A percentile compares a stretch with the other conserved stretches of the same genome.
Conservation (phyloP, 2,329 filamentous ascomycete genomes). For the Penicillium sp. region DNA sequence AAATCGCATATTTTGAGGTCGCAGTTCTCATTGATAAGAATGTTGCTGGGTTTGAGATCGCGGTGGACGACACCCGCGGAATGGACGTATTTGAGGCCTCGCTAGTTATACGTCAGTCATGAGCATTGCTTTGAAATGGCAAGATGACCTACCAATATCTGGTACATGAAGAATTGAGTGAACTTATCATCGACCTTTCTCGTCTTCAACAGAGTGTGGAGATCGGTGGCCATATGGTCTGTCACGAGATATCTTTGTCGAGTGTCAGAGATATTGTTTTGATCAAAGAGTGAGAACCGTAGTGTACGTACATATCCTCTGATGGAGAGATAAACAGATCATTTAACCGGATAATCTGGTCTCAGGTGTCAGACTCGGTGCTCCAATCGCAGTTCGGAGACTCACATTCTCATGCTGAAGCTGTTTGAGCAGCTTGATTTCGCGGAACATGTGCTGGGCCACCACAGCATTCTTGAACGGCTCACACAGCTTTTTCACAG, state of each 20-base stretch:
- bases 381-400: slow-evolving; percentile 5
- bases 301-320: slow-evolving; percentile 79
- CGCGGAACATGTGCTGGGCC: slow-evolving; percentile 93
- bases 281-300: neutral
- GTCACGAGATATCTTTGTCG: slow-evolving; percentile 84
- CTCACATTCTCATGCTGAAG: slow-evolving; percentile 91
- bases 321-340: slow-evolving; percentile 99
- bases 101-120: slow-evolving; percentile 52
- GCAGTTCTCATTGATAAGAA: slow-evolving; percentile 98
- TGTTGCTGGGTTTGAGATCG: slow-evolving; percentile 97
- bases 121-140: neutral
- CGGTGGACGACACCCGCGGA: slow-evolving; percentile 96
- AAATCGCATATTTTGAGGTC: slow-evolving; percentile 99
- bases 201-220: slow-evolving; percentile 90
- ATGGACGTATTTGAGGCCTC: slow-evolving; percentile 97
- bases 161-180: slow-evolving; percentile 98
- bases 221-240: slow-evolving; percentile 91
- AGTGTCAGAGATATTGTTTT: slow-evolving; percentile 6
- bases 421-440: slow-evolving; percentile 95
- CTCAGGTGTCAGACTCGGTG: slow-evolving; percentile 14
- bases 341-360: slow-evolving; percentile 94
- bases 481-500: slow-evolving; percentile 99
- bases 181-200: slow-evolving; percentile 97
- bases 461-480: slow-evolving; percentile 98
- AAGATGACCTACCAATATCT: slow-evolving; percentile 74